Evolutionary conservation across 2,329 filamentous ascomycete genomes (phyloP).

Genomic region (Talaromyces sp.): DNA sequence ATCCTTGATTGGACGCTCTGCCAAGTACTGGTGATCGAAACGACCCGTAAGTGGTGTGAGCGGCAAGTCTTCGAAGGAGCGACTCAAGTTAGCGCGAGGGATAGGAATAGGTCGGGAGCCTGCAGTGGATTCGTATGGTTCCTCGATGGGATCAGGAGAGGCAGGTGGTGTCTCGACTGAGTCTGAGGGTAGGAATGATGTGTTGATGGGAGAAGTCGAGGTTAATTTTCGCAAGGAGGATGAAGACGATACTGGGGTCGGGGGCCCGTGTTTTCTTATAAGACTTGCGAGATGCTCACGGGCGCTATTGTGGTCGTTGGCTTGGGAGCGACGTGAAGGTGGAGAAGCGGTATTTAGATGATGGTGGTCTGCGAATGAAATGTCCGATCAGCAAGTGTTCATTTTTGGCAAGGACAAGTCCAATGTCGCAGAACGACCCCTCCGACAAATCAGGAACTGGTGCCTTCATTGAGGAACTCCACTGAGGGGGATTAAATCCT

Average conservation of each 20-base stretch:
- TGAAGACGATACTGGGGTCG: constrained; percentile 38
- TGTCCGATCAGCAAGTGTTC: constrained; percentile 5
- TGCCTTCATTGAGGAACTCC: constrained; percentile 3
- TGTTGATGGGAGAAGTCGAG: constrained; percentile 39
- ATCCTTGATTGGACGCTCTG: constrained; percentile 27
- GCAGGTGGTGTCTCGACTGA: constrained; percentile 22
- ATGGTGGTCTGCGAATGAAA: constrained; percentile 17
- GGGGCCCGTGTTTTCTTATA: constrained; percentile 40
- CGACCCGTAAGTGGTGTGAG: constrained; percentile 41
- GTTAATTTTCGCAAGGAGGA: constrained; percentile 41
- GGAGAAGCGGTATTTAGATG: constrained; percentile 16
- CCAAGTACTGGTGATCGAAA: constrained; percentile 39
- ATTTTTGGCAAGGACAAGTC: background rate
- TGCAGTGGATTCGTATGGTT: constrained; percentile 30
- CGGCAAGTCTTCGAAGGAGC: constrained; percentile 35
- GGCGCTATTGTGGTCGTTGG: constrained; percentile 29
- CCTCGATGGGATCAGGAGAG: constrained; percentile 31
- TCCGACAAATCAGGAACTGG: background rate
- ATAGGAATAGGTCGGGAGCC: constrained; percentile 39
- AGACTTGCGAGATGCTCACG: constrained; percentile 39
- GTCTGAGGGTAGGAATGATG: constrained; percentile 30
- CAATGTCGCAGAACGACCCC: background rate
- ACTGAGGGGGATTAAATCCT: constrained; percentile 6
- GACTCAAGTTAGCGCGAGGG: constrained; percentile 28
- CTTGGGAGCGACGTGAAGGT: constrained; percentile 27